Evolutionary conservation across 2,329 filamentous ascomycete species (phyloP).

Genomic region (Penicillium crustosum): DNA sequence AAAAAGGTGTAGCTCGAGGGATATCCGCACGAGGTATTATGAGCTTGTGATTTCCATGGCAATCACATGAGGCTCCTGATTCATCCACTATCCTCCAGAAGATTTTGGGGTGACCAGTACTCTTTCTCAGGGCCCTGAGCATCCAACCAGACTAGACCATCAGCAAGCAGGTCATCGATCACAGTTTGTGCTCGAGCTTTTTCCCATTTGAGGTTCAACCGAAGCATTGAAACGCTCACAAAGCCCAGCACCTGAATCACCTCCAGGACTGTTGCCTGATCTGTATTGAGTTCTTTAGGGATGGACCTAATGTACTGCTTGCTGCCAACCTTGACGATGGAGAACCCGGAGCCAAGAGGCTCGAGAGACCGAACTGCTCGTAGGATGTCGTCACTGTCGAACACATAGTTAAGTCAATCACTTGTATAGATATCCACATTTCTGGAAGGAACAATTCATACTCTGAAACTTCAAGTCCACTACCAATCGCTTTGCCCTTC

Average conservation of each 20-base stretch:
- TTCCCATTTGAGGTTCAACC: constrained; percentile 83
- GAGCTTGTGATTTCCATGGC: neutral
- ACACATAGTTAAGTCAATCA: neutral
- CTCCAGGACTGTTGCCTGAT: constrained; percentile 90
- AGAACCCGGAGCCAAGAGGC: constrained; percentile 85
- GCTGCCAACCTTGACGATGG: constrained; percentile 77
- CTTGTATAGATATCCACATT: constrained; percentile 1
- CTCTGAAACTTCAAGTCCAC: constrained; percentile 76
- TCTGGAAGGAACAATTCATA: constrained; percentile 39
- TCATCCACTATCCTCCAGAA: constrained; percentile 46
- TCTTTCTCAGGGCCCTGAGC: constrained; percentile 81
- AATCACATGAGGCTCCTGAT: neutral
- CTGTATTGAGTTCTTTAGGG: constrained; percentile 90
- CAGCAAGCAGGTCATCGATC: constrained; percentile 82
- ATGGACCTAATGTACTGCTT: constrained; percentile 88
- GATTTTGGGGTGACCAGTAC: constrained; percentile 69
- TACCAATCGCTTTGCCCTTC: constrained; percentile 70
- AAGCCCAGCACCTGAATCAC: constrained; percentile 87
- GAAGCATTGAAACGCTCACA: constrained; percentile 85
- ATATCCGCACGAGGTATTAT: neutral
- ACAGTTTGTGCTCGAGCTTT: constrained; percentile 81
- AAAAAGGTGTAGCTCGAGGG: neutral
- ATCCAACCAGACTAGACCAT: constrained; percentile 93
- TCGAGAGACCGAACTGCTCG: constrained; percentile 83
- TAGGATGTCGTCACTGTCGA: constrained; percentile 74